Evolutionary conservation across 306 rosid species (phyloP), one percentile per base, ranked within the genome.

Genomic region (Purshia tridentata): DNA sequence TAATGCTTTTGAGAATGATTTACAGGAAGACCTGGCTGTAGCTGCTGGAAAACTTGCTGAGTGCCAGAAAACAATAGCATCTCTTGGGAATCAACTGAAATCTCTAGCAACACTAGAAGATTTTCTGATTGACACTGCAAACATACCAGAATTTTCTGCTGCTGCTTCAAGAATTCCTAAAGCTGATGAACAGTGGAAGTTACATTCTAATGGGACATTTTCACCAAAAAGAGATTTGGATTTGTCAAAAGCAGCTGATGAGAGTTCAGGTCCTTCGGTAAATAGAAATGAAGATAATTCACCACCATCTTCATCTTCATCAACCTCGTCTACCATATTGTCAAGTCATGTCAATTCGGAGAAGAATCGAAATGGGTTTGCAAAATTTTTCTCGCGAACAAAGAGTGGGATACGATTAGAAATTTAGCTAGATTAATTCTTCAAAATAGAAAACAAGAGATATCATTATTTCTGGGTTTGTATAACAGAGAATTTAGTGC

Each of bases 51-150:
- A 93, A 80, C 97, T 93, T 56, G 98, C 93, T 0, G 97, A 93
- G 77, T 93, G 98, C 82, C 98, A 93, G 83, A 91, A 91, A 81
- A 91, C 98, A 6, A 93, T 93, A 78, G 98, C 93, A 22, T 93
- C 97, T 48, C 88, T 93, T 46, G 98, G 96, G 29, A 91, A 87
- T 69, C 98, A 93, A 76, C 80, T 93, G 50, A 84, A 90, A 53
- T 89, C 93, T 70, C 83, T 93, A 56, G 98, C 98, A 9, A 84
- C 96, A 9, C 86, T 93, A 0, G 98, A 93, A 79, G 98, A 93
- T 82, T 93, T 93, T 85, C 83, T 91, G 54, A 87, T 89, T 8
- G 98, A 93, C 71, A 73, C 96, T 9, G 64, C 89, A 39, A 84
- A 78, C 61, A 49, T 87, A 65, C 89, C 91, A 6, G 91, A 77